Percentiles rank a stretch among this genome's conserved stretches.
Conservation (phyloP, 805 yeast genomes). For the Candida verbasci region DNA sequence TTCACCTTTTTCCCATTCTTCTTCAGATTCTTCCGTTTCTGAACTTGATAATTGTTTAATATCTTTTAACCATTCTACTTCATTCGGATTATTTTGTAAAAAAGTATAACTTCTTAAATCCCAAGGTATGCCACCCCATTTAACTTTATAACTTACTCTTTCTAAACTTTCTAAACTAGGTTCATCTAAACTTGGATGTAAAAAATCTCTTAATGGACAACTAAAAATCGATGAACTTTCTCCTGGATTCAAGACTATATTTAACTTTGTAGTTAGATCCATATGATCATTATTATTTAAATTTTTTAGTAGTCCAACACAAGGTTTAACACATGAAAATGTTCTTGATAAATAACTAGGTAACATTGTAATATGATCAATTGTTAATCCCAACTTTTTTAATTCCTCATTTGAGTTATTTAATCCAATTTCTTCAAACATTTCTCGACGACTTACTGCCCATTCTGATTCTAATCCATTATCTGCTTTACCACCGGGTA, state of each 20-base stretch:
- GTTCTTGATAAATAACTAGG: constrained; percentile 85
- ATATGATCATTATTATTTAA: constrained; percentile 15
- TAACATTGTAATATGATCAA: constrained; percentile 58
- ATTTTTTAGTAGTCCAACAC: constrained; percentile 59
- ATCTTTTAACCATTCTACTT: constrained; percentile 60
- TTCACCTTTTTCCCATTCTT: constrained; percentile 11
- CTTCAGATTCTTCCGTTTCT: constrained; percentile 9
- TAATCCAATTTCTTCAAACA: constrained; percentile 83
- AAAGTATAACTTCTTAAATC: constrained; percentile 58
- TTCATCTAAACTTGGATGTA: constrained; percentile 24
- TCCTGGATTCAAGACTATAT: constrained; percentile 61
- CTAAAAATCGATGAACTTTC: constrained; percentile 70
- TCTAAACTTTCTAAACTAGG: constrained; percentile 27
- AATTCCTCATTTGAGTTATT: constrained; percentile 44
- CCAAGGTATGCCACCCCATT: constrained; percentile 77
- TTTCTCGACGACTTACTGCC: constrained; percentile 76
- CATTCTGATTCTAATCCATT: constrained; percentile 58
- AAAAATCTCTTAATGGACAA: constrained; percentile 62
- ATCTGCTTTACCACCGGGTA: constrained; percentile 95
- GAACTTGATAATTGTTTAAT: constrained; percentile 53
- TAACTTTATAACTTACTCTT: constrained; percentile 30
- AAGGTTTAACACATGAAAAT: constrained; percentile 77
- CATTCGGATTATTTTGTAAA: constrained; percentile 50
- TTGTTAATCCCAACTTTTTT: constrained; percentile 45
- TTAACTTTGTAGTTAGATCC: constrained; percentile 12